Conservation (phyloP, 2,329 filamentous ascomycete genomes). For the Cladosporium sphaerospermum region DNA sequence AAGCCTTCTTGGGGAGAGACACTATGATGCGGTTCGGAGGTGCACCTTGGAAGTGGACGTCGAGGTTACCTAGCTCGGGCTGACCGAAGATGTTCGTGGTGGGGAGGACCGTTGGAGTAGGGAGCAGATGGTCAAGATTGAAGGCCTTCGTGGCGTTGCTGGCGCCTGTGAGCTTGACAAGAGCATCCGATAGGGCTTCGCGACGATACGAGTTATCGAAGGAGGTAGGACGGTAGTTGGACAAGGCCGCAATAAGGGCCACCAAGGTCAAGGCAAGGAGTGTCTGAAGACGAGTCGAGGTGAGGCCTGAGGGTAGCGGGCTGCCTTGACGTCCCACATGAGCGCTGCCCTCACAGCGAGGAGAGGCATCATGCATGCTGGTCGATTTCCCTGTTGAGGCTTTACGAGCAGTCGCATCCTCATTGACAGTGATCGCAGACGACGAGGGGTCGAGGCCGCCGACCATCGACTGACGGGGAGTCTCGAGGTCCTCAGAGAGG, state of each 20-base stretch:
- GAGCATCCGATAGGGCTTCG: conserved; percentile 9
- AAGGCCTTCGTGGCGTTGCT: conserved; percentile 16
- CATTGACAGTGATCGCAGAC: neutral
- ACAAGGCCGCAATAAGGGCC: no score
- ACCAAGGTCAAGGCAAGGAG: no score
- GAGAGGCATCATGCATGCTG: neutral
- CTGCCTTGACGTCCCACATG: neutral
- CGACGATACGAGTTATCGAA: neutral
- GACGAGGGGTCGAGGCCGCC: neutral
- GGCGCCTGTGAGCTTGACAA: conserved; percentile 15
- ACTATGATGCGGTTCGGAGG: conserved; percentile 24
- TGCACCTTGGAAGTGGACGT: conserved; percentile 15
- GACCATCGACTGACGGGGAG: conserved; percentile 26
- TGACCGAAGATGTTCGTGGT: conserved; percentile 11
- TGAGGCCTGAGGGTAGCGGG: no score
- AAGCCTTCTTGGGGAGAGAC: conserved; percentile 17
- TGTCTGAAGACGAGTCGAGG: no score
- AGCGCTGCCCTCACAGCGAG: neutral
- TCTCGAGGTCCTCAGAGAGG: conserved; percentile 27
- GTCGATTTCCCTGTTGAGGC: neutral
- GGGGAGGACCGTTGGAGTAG: conserved; percentile 9
- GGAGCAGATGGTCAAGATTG: conserved; percentile 25
- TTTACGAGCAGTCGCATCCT: neutral
- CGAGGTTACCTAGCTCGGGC: neutral
- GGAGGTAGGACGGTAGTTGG: neutral